Percentiles rank a stretch among this genome's conserved stretches.
phyloP scores from a whole-genome alignment of 2,329 filamentous ascomycete species.

The Verruconis gallopava region DNA sequence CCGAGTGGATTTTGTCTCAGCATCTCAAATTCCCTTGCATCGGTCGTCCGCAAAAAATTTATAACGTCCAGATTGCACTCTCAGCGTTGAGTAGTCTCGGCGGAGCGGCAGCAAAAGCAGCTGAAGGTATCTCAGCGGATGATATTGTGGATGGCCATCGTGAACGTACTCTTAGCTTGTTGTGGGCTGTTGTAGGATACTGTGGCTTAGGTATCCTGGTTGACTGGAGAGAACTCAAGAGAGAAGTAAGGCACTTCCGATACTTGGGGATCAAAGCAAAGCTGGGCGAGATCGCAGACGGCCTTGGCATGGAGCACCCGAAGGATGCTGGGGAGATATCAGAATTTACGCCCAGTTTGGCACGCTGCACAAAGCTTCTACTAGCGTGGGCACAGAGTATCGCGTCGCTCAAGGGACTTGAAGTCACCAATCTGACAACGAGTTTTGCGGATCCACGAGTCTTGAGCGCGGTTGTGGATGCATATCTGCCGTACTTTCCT shows the following conservation, averaged over 20 bases:
- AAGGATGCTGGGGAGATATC: conserved; percentile 16
- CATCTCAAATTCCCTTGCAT: conserved; percentile 45
- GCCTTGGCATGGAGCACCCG: conserved; percentile 9
- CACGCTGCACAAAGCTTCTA: conserved; percentile 31
- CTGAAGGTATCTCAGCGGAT: conserved; percentile 35
- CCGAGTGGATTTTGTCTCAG: conserved; percentile 37
- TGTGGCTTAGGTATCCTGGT: conserved; percentile 42
- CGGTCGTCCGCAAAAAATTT: conserved; percentile 42
- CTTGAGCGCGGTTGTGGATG: conserved; percentile 43
- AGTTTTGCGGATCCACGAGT: conserved; percentile 43
- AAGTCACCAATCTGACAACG: conserved; percentile 42
- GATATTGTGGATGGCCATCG: conserved; percentile 52
- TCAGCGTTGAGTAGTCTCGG: conserved; percentile 35
- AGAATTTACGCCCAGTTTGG: conserved; percentile 16
- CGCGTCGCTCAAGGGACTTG: conserved; percentile 32
- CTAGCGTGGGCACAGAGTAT: conserved; percentile 43
- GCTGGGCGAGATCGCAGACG: conserved; percentile 11
- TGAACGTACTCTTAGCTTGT: conserved; percentile 47
- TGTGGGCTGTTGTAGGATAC: conserved; percentile 47
- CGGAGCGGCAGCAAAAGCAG: conserved; percentile 27
- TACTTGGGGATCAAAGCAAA: conserved; percentile 9
- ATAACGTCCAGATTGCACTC: conserved; percentile 47
- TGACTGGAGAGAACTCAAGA: conserved; percentile 40
- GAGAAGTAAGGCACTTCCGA: conserved; percentile 36
- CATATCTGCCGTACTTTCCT: conserved; percentile 37